A percentile compares a stretch with the other conserved stretches of the same genome.
phyloP scores from a whole-genome alignment of 495 filamentous ascomycete genomes.

The Cryomyces antarcticus region DNA sequence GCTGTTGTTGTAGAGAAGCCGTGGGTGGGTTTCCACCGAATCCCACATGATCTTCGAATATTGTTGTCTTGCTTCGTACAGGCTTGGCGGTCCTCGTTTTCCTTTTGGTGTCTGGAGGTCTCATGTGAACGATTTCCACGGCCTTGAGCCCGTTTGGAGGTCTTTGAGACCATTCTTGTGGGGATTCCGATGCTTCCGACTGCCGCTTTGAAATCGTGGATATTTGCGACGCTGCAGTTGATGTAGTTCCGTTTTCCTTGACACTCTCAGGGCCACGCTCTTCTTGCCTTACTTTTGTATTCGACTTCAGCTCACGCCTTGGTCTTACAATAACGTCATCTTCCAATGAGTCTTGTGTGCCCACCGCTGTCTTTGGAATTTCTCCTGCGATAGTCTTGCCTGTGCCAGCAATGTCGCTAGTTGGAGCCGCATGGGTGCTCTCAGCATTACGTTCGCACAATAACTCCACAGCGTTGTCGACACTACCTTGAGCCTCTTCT shows the following conservation, averaged over 20 bases:
- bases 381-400: no score
- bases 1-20: background rate
- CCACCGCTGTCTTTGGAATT: background rate
- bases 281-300: no score
- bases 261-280: background rate
- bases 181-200: background rate
- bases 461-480: slow-evolving; percentile 5
- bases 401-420: no score
- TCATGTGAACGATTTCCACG: background rate
- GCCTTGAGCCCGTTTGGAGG: background rate
- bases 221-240: background rate
- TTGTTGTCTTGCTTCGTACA: background rate
- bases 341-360: background rate
- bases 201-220: background rate
- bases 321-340: background rate
- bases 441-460: slow-evolving; percentile 1
- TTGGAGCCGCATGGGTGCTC: background rate
- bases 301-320: background rate
- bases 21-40: background rate
- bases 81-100: background rate
- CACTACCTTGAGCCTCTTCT: slow-evolving; percentile 1
- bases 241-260: background rate
- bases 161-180: background rate
- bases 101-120: background rate
- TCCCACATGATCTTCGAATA: background rate